phyloP scores from a whole-genome alignment of 2,329 filamentous ascomycete species.

The Samsoniella hepiali region DNA sequence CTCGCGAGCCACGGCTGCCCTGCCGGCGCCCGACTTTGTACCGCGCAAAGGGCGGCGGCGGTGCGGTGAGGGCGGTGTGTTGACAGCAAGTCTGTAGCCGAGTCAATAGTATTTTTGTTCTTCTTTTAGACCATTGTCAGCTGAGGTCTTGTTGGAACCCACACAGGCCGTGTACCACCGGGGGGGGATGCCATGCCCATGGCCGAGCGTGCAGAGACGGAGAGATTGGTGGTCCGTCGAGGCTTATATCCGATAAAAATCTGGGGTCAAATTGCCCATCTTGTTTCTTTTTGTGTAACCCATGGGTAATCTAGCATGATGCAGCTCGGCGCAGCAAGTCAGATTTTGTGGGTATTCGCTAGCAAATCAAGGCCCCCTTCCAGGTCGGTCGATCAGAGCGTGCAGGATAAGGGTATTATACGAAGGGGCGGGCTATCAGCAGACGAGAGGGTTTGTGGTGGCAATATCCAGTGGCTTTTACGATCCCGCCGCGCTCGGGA shows the following conservation, averaged over 20 bases:
- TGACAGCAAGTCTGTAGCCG: not conserved
- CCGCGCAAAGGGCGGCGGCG: slow-evolving; percentile 2
- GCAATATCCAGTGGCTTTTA: not conserved
- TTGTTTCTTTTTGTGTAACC: not conserved
- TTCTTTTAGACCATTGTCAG: not conserved
- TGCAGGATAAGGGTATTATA: not conserved
- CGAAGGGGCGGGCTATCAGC: slow-evolving; percentile 1
- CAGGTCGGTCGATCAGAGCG: not conserved
- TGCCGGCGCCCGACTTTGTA: not conserved
- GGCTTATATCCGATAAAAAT: slow-evolving; percentile 15
- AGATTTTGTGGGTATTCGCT: slow-evolving; percentile 3
- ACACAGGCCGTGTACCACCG: not conserved
- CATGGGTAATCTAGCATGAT: slow-evolving; percentile 14
- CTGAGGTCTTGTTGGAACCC: not conserved
- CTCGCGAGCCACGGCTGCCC: not conserved
- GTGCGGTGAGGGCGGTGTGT: not conserved
- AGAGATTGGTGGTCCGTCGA: not conserved
- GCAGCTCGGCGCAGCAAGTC: slow-evolving; percentile 7
- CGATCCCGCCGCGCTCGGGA: not conserved
- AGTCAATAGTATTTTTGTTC: not conserved
- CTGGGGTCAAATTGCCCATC: slow-evolving; percentile 7
- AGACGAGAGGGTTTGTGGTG: slow-evolving; percentile 4
- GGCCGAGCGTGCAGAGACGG: not conserved
- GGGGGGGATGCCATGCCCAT: not conserved
- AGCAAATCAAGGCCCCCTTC: not conserved